These are phyloP conservation scores for Pisolithus sp. DNA, from an alignment of 768 basidiomycete genomes.

Conservation along the genomic window DNA sequence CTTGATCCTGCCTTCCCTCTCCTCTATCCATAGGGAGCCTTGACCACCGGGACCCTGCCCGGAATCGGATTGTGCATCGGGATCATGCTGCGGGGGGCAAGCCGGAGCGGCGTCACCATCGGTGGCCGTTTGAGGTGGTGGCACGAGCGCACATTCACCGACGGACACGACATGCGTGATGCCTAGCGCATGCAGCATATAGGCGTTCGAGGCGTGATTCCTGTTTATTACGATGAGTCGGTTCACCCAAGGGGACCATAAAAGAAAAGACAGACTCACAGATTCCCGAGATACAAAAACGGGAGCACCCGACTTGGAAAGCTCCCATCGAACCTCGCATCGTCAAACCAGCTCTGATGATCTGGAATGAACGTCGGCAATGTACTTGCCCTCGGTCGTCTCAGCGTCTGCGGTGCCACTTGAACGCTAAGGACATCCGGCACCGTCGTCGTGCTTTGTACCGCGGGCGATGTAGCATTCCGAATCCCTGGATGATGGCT, in stretches of 20 bases:
- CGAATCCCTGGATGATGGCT: slow-evolving; percentile 10
- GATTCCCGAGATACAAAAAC: slow-evolving; percentile 89
- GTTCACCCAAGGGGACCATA: neutral
- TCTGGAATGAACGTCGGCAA: slow-evolving; percentile 60
- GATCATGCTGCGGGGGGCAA: neutral
- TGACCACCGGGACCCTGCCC: slow-evolving; percentile 47
- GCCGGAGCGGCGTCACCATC: slow-evolving; percentile 1
- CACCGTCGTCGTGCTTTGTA: neutral
- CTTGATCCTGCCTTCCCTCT: slow-evolving; percentile 82
- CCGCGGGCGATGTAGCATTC: neutral
- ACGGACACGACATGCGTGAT: slow-evolving; percentile 97
- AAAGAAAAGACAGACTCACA: slow-evolving; percentile 49
- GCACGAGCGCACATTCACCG: slow-evolving; percentile 87
- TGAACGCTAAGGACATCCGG: slow-evolving; percentile 11
- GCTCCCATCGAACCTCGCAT: slow-evolving; percentile 88
- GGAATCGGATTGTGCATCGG: slow-evolving; percentile 31
- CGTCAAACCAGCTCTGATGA: slow-evolving; percentile 93
- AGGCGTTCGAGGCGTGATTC: slow-evolving; percentile 90
- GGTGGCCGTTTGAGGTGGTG: slow-evolving; percentile 51
- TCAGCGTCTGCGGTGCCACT: slow-evolving; percentile 11
- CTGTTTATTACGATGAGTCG: slow-evolving; percentile 31
- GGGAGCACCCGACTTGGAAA: slow-evolving; percentile 92
- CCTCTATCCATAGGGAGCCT: slow-evolving; percentile 82
- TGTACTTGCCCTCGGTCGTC: slow-evolving; percentile 65
- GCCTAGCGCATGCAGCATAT: slow-evolving; percentile 92